Evolutionary conservation across 352 stramenopile species (phyloP).

Genomic region (Phytophthora rubi): DNA sequence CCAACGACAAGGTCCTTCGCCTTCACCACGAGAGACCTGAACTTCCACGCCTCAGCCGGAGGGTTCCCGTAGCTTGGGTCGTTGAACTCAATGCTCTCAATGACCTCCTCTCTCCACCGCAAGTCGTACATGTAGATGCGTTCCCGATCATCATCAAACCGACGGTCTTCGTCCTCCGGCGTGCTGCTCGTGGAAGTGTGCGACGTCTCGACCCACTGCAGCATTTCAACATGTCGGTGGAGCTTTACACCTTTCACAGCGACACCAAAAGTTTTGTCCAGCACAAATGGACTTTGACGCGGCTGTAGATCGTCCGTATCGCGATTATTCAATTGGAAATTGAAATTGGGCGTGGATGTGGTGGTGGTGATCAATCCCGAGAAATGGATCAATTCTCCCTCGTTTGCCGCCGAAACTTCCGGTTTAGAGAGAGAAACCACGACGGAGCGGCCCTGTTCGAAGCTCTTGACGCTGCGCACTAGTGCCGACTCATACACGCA

Average conservation of each 20-base stretch:
- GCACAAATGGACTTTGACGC: slow-evolving; percentile 57
- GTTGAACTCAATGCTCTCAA: slow-evolving; percentile 69
- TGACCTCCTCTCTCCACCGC: slow-evolving; percentile 51
- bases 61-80: slow-evolving; percentile 74
- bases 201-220: slow-evolving; percentile 83
- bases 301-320: slow-evolving; percentile 19
- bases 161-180: slow-evolving; percentile 51
- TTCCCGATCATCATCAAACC: slow-evolving; percentile 60
- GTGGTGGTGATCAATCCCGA: slow-evolving; percentile 61
- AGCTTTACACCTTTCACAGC: slow-evolving; percentile 71
- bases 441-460: slow-evolving; percentile 54
- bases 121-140: slow-evolving; percentile 80
- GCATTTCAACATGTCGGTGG: slow-evolving; percentile 75
- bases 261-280: slow-evolving; percentile 69
- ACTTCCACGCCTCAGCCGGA: slow-evolving; percentile 58
- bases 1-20: slow-evolving; percentile 57
- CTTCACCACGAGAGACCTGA: slow-evolving; percentile 41
- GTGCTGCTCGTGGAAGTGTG: slow-evolving; percentile 58
- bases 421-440: slow-evolving; percentile 40
- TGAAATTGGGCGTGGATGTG: not conserved
- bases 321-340: slow-evolving; percentile 16
- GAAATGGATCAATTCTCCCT: slow-evolving; percentile 50
- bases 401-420: slow-evolving; percentile 23
- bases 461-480: slow-evolving; percentile 50
- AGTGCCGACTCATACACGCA: slow-evolving; percentile 61